A percentile compares a stretch with the other conserved stretches of the same genome.
These are phyloP conservation scores for Colletotrichum godetiae DNA, from an alignment of 2,329 filamentous ascomycete species.

Conservation along the genomic window DNA sequence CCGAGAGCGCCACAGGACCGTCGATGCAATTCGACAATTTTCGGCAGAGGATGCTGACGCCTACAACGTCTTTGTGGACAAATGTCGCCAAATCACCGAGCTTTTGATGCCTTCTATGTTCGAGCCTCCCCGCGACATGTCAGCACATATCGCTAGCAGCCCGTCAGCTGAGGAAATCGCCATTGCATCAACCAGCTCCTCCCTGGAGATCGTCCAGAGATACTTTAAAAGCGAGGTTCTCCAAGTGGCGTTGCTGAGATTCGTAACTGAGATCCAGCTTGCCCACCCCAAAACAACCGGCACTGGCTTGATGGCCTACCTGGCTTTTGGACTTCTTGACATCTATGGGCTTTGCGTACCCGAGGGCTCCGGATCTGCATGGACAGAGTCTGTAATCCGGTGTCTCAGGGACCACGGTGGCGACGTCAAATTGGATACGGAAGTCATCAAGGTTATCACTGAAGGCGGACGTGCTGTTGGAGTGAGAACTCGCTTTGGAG, in stretches of 20 bases:
- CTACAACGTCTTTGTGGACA: background rate
- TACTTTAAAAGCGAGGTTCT: background rate
- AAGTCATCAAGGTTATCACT: background rate
- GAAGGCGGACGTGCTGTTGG: background rate
- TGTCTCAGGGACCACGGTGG: background rate
- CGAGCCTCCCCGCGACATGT: background rate
- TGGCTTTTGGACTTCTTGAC: constrained; percentile 15
- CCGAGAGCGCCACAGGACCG: background rate
- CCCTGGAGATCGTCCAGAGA: background rate
- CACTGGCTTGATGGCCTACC: constrained; percentile 7
- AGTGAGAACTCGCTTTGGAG: background rate
- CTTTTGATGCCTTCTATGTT: constrained; percentile 15
- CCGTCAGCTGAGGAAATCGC: background rate
- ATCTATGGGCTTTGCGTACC: background rate
- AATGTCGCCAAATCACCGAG: background rate
- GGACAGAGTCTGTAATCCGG: background rate
- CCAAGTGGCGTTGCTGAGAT: background rate
- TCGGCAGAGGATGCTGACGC: background rate
- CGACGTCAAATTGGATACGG: background rate
- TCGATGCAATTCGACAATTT: background rate
- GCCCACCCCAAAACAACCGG: constrained; percentile 5
- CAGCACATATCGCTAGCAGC: background rate
- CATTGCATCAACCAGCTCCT: background rate
- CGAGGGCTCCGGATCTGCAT: background rate
- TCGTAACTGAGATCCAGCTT: constrained; percentile 5